Evolutionary conservation across 768 basidiomycete genomes (phyloP).

Genomic region (Macrolepiota albuminosa): DNA sequence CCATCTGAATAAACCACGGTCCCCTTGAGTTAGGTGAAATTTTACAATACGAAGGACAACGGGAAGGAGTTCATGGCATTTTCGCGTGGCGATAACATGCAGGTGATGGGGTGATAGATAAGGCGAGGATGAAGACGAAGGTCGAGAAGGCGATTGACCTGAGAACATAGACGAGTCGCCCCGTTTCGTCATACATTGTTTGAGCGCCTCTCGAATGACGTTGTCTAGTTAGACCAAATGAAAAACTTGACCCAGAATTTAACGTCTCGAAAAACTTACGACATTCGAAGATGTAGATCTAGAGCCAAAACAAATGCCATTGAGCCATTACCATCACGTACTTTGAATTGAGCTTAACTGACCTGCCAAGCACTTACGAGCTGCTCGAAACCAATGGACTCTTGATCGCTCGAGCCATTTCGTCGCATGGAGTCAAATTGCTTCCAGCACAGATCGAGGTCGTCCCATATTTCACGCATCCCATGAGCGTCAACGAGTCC

Average conservation of each 20-base stretch:
- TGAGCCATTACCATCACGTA: conserved; percentile 9
- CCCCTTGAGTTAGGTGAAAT: conserved; percentile 36
- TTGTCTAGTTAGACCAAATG: conserved; percentile 48
- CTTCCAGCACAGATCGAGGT: conserved; percentile 77
- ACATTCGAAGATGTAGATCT: conserved; percentile 91
- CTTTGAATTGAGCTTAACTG: conserved; percentile 19
- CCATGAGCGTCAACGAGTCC: conserved; percentile 55
- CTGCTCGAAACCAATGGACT: conserved; percentile 40
- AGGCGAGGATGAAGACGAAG: conserved; percentile 42
- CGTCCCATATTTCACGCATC: conserved; percentile 80
- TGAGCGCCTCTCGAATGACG: conserved; percentile 79
- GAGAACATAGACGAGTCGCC: conserved; percentile 29
- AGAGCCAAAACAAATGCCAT: conserved; percentile 14
- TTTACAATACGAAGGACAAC: conserved; percentile 47
- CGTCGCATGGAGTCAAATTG: conserved; percentile 68
- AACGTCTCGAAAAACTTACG: conserved; percentile 41
- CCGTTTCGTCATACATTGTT: conserved; percentile 41
- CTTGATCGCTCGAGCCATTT: conserved; percentile 24
- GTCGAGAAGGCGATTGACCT: conserved; percentile 41
- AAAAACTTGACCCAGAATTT: conserved; percentile 9
- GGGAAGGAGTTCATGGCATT: conserved; percentile 49
- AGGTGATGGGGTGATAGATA: conserved; percentile 44
- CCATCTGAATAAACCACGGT: conserved; percentile 64
- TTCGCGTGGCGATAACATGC: conserved; percentile 42
- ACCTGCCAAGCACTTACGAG: conserved; percentile 90